phyloP scores from a whole-genome alignment of 2,329 filamentous ascomycete genomes.

The Cadophora gregata region DNA sequence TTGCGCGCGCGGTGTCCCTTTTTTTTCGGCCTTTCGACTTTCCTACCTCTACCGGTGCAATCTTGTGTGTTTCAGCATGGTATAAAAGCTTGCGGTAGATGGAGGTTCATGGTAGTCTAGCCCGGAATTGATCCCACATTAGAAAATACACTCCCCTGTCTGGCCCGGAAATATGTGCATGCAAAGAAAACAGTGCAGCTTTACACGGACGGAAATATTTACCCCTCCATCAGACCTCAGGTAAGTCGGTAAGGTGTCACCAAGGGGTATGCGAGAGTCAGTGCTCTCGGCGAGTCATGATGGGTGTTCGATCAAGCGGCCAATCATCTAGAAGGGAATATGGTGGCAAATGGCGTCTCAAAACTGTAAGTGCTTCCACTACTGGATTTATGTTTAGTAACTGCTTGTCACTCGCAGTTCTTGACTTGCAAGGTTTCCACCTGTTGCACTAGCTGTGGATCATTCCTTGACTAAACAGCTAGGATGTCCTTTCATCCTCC shows the following conservation, averaged over 20 bases:
- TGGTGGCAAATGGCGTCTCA: not conserved
- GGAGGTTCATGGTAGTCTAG: conserved; percentile 46
- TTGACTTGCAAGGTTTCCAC: not conserved
- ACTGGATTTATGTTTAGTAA: not conserved
- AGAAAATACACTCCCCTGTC: conserved; percentile 35
- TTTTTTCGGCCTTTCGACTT: conserved; percentile 39
- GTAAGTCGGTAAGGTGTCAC: conserved; percentile 2
- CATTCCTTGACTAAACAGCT: no score
- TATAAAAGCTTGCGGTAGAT: conserved; percentile 46
- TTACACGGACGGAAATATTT: not conserved
- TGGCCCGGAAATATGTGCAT: conserved; percentile 7
- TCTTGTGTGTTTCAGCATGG: conserved; percentile 44
- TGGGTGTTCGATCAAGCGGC: not conserved
- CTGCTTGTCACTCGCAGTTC: not conserved
- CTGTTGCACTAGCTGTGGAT: not conserved
- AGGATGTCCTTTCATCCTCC: not conserved
- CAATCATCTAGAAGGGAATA: not conserved
- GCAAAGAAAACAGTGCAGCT: not conserved
- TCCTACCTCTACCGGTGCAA: conserved; percentile 44
- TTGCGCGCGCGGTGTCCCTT: conserved; percentile 28
- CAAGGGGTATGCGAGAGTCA: conserved; percentile 8
- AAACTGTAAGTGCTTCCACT: not conserved
- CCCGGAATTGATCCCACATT: conserved; percentile 47
- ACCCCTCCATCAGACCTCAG: not conserved
- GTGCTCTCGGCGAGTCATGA: conserved; percentile 6